These are phyloP conservation scores for Podosphaera xanthii DNA, from an alignment of 2,329 filamentous ascomycete genomes.

Conservation along the genomic window DNA sequence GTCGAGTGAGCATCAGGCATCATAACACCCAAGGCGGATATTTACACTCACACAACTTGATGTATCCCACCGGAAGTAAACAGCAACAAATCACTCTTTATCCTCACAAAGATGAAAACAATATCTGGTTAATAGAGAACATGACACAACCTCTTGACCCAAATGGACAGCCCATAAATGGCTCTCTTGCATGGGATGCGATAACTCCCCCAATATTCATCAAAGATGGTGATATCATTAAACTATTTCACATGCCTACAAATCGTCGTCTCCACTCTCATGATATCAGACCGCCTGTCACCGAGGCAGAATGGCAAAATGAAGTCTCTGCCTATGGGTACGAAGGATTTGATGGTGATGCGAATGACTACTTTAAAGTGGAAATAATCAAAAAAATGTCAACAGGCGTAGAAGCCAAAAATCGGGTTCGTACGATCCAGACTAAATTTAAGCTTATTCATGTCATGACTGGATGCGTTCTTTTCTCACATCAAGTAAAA, in stretches of 20 bases:
- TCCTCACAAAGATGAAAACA: constrained; percentile 98
- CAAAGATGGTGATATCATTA: constrained; percentile 57
- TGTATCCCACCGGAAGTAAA: constrained; percentile 95
- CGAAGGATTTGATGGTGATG: constrained; percentile 87
- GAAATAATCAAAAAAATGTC: constrained; percentile 89
- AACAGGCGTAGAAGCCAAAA: constrained; percentile 53
- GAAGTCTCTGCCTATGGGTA: constrained; percentile 95
- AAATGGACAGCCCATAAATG: constrained; percentile 55
- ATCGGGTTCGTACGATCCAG: constrained; percentile 76
- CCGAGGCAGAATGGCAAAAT: constrained; percentile 82
- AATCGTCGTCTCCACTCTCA: constrained; percentile 87
- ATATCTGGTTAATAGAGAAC: constrained; percentile 83
- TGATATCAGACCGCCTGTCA: constrained; percentile 69
- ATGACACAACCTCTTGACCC: constrained; percentile 71
- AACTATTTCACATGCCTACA: constrained; percentile 64
- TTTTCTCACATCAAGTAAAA: constrained; percentile 99
- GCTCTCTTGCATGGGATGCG: constrained; percentile 65
- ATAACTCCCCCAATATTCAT: constrained; percentile 43
- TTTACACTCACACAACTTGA: constrained; percentile 84
- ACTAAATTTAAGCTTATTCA: constrained; percentile 92
- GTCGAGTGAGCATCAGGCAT: constrained; percentile 67
- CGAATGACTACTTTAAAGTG: constrained; percentile 84
- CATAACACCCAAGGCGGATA: constrained; percentile 96
- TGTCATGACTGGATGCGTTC: constrained; percentile 83
- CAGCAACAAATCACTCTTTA: constrained; percentile 98